A percentile compares a stretch with the other conserved stretches of the same genome.
phyloP scores from a whole-genome alignment of 306 rosid species.

The Aeschynomene evenia region DNA sequence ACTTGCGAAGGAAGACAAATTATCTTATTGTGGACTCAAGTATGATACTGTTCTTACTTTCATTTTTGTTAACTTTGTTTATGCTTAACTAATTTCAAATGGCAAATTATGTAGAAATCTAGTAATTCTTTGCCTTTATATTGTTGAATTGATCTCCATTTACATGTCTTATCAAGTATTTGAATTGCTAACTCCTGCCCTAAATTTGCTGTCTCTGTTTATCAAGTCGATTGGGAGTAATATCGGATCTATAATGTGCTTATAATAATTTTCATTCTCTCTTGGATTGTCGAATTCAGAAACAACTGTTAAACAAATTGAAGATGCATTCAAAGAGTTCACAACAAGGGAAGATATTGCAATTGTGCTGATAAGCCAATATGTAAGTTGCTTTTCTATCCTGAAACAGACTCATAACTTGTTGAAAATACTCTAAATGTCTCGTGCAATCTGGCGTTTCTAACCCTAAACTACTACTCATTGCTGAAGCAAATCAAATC shows the following conservation, averaged over 20 bases:
- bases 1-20: conserved; percentile 77
- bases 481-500: not conserved
- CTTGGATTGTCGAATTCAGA: conserved; percentile 34
- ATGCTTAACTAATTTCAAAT: not conserved
- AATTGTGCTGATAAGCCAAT: conserved; percentile 73
- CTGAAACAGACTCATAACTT: not conserved
- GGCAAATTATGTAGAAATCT: not conserved
- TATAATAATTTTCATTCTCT: not conserved
- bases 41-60: conserved; percentile 28
- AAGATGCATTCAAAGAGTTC: conserved; percentile 82
- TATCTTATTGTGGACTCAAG: conserved; percentile 78
- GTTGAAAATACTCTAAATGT: not conserved
- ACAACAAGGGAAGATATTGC: conserved; percentile 72
- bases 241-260: not conserved
- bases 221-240: not conserved
- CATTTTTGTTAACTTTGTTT: not conserved
- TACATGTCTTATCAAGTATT: not conserved
- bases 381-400: conserved; percentile 48
- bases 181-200: not conserved
- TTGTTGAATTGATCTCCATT: not conserved
- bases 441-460: not conserved
- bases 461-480: not conserved
- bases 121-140: not conserved
- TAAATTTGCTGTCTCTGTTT: not conserved
- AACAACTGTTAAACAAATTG: conserved; percentile 74